Conservation (phyloP, 2,329 filamentous ascomycete species). For the Trichoderma sp. region DNA sequence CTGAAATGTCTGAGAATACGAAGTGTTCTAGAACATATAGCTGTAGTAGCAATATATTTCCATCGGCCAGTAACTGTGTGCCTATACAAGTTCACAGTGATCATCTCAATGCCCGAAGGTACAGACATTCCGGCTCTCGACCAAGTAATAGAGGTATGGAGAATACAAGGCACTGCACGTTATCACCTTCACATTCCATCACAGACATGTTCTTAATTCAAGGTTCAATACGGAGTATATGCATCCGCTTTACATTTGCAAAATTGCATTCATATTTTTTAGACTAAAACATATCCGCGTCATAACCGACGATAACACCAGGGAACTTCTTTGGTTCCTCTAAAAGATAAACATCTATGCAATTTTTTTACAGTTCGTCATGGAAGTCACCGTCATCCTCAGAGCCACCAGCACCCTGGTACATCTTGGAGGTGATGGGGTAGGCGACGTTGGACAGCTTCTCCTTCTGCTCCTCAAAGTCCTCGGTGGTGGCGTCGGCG, state of each 20-base stretch:
- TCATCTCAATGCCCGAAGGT: not conserved
- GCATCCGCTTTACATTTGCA: conserved; percentile 34
- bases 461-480: conserved; percentile 99
- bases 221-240: conserved; percentile 16
- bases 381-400: conserved; percentile 66
- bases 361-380: conserved; percentile 72
- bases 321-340: conserved; percentile 19
- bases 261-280: conserved; percentile 22
- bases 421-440: conserved; percentile 98
- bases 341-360: conserved; percentile 30
- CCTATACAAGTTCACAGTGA: not conserved
- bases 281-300: conserved; percentile 21
- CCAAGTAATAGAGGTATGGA: not conserved
- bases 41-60: not conserved
- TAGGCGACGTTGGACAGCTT: conserved; percentile 96
- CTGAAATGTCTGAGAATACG: not conserved
- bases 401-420: conserved; percentile 63
- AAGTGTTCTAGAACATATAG: not conserved
- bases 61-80: not conserved
- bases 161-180: too few relatives aligned
- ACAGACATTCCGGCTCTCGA: too few relatives aligned
- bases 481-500: conserved; percentile 78
- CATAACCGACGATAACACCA: conserved; percentile 31
- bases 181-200: not conserved
- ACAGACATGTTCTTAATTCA: not conserved